phyloP scores from a whole-genome alignment of 345 rosid genomes.

The Turnera subulata region DNA sequence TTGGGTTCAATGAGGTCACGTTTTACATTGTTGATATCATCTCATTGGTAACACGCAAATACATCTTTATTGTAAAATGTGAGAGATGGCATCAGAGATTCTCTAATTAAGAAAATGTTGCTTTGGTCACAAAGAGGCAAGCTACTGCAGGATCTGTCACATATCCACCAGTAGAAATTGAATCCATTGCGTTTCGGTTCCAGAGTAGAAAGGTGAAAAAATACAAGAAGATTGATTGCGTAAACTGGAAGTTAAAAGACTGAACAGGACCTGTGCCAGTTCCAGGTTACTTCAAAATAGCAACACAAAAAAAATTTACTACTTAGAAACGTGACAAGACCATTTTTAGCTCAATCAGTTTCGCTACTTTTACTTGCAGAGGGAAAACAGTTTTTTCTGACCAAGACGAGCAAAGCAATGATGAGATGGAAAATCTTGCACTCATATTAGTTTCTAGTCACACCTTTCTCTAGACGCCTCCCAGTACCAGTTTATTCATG shows the following conservation, averaged over 20 bases:
- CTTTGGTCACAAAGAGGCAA: not conserved
- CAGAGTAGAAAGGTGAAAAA: not conserved
- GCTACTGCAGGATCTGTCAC: not conserved
- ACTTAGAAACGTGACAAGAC: not conserved
- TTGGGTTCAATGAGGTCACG: too few relatives aligned
- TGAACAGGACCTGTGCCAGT: not conserved
- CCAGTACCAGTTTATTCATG: too few relatives aligned
- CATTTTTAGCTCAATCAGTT: not conserved
- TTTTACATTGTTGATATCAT: slow-evolving; percentile 1
- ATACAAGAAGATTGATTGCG: not conserved
- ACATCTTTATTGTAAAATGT: slow-evolving; percentile 1
- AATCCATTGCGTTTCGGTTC: too few relatives aligned
- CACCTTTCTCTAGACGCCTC: too few relatives aligned
- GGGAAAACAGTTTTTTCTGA: too few relatives aligned
- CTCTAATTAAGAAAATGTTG: slow-evolving; percentile 1
- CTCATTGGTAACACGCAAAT: not conserved
- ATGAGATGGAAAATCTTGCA: too few relatives aligned
- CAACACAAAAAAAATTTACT: not conserved
- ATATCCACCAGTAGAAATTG: not conserved
- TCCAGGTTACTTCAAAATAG: slow-evolving; percentile 7
- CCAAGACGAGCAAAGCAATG: too few relatives aligned
- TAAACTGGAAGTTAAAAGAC: not conserved
- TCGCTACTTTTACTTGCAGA: too few relatives aligned
- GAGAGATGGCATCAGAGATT: too few relatives aligned
- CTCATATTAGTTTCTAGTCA: too few relatives aligned